Evolutionary conservation across 2,329 filamentous ascomycete species (phyloP).

Genomic region (Arachnopeziza araneosa): DNA sequence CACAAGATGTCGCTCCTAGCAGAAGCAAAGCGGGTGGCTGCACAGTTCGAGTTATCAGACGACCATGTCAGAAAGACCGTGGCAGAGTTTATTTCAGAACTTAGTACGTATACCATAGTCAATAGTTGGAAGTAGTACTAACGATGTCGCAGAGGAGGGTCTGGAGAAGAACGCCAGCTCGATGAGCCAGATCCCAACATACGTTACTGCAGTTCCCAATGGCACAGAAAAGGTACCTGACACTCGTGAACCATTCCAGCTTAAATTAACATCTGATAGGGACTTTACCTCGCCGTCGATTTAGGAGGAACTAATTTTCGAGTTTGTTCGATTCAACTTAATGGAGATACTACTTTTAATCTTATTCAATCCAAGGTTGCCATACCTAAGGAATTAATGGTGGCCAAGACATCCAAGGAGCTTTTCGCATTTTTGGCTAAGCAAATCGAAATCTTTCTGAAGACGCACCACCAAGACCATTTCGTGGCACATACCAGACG

Average conservation of each 20-base stretch:
- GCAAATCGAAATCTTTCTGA: slow-evolving; percentile 85
- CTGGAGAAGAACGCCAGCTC: slow-evolving; percentile 71
- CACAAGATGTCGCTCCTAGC: slow-evolving; percentile 57
- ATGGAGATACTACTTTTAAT: slow-evolving; percentile 92
- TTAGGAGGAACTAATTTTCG: slow-evolving; percentile 98
- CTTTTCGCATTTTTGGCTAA: slow-evolving; percentile 90
- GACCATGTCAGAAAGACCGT: slow-evolving; percentile 75
- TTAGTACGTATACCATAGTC: slow-evolving; percentile 51
- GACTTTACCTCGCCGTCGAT: slow-evolving; percentile 92
- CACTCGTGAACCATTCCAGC: background rate
- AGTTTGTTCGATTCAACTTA: slow-evolving; percentile 89
- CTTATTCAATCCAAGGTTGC: slow-evolving; percentile 88
- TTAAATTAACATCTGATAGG: slow-evolving; percentile 38
- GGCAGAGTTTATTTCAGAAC: slow-evolving; percentile 78
- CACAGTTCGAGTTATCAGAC: slow-evolving; percentile 79
- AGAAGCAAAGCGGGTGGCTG: slow-evolving; percentile 74
- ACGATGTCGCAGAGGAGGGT: slow-evolving; percentile 62
- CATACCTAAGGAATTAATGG: slow-evolving; percentile 87
- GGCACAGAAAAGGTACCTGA: slow-evolving; percentile 83
- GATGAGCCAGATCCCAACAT: slow-evolving; percentile 93
- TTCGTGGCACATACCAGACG: slow-evolving; percentile 67
- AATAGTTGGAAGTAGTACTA: slow-evolving; percentile 4
- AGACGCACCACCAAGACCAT: slow-evolving; percentile 81
- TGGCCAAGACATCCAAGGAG: slow-evolving; percentile 76
- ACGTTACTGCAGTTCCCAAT: slow-evolving; percentile 92